A percentile compares a stretch with the other conserved stretches of the same genome.
phyloP scores from a whole-genome alignment of 768 basidiomycete genomes.

The Lactarius hengduanensis region DNA sequence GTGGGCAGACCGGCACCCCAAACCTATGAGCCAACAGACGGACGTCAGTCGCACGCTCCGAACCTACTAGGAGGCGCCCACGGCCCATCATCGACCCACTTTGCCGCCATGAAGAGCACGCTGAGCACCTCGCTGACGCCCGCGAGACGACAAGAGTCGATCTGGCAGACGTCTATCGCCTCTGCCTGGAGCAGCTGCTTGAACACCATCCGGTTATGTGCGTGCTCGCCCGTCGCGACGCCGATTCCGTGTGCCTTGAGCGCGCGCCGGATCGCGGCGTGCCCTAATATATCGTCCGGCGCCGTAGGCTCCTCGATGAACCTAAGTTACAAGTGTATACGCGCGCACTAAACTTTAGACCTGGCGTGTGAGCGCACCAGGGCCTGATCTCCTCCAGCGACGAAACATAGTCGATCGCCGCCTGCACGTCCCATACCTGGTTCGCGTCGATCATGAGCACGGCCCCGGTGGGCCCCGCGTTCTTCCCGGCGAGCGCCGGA shows the following conservation, averaged over 20 bases:
- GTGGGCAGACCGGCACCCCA: conserved; percentile 85
- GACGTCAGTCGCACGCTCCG: too few relatives aligned
- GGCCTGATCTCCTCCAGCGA: conserved; percentile 78
- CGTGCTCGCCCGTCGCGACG: conserved; percentile 93
- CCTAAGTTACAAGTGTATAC: conserved; percentile 34
- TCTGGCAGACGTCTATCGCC: conserved; percentile 93
- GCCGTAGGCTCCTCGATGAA: conserved; percentile 96
- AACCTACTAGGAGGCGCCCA: not conserved
- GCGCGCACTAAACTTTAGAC: not conserved
- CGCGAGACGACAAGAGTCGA: conserved; percentile 90
- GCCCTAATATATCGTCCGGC: conserved; percentile 86
- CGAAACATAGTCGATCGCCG: conserved; percentile 90
- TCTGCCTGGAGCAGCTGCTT: conserved; percentile 89
- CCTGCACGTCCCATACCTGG: conserved; percentile 92
- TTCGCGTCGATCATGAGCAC: conserved; percentile 98
- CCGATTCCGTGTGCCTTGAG: conserved; percentile 80
- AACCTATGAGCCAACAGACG: conserved; percentile 47
- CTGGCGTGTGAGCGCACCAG: conserved; percentile 52
- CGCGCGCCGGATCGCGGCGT: conserved; percentile 74
- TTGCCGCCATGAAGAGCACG: conserved; percentile 87
- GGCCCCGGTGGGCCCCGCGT: conserved; percentile 89
- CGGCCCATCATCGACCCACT: conserved; percentile 40
- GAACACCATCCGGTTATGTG: conserved; percentile 93
- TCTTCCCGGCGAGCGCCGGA: conserved; percentile 76
- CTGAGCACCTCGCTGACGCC: conserved; percentile 93